phyloP scores from a whole-genome alignment of 176 grass and related monocot species.

The Musa beccarii region DNA sequence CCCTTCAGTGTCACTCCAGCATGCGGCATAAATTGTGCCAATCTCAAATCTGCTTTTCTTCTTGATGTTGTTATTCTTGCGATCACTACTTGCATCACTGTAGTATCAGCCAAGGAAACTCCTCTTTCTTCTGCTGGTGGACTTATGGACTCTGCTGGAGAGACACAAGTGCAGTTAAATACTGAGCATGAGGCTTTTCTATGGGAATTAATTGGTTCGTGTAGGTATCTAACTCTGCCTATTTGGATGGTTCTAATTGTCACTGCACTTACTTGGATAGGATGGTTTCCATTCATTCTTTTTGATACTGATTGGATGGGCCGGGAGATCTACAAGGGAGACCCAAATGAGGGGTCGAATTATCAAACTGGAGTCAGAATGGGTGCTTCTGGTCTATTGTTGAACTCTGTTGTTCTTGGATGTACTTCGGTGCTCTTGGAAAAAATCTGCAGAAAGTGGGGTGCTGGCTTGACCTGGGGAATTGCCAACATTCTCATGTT shows the following conservation, averaged over 20 bases:
- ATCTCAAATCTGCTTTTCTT: slow-evolving; percentile 90
- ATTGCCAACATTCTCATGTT: slow-evolving; percentile 88
- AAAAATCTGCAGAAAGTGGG: slow-evolving; percentile 80
- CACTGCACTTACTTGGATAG: slow-evolving; percentile 86
- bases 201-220: slow-evolving; percentile 79
- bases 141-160: slow-evolving; percentile 1
- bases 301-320: slow-evolving; percentile 99
- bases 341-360: slow-evolving; percentile 31
- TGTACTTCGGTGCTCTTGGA: slow-evolving; percentile 72
- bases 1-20: slow-evolving; percentile 68
- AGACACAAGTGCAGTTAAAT: slow-evolving; percentile 22
- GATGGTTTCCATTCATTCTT: slow-evolving; percentile 92
- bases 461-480: slow-evolving; percentile 90
- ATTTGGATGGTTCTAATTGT: slow-evolving; percentile 90
- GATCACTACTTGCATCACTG: slow-evolving; percentile 55
- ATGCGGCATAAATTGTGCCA: slow-evolving; percentile 64
- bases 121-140: slow-evolving; percentile 20
- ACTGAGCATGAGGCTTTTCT: slow-evolving; percentile 69
- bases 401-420: slow-evolving; percentile 84
- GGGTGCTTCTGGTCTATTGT: slow-evolving; percentile 76
- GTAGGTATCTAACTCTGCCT: slow-evolving; percentile 73
- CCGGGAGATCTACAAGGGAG: slow-evolving; percentile 76
- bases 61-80: slow-evolving; percentile 59
- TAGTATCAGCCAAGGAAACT: slow-evolving; percentile 51
- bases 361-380: slow-evolving; percentile 86